These are phyloP conservation scores for Phytopythium litorale DNA, from an alignment of 352 stramenopile genomes.

Conservation along the genomic window DNA sequence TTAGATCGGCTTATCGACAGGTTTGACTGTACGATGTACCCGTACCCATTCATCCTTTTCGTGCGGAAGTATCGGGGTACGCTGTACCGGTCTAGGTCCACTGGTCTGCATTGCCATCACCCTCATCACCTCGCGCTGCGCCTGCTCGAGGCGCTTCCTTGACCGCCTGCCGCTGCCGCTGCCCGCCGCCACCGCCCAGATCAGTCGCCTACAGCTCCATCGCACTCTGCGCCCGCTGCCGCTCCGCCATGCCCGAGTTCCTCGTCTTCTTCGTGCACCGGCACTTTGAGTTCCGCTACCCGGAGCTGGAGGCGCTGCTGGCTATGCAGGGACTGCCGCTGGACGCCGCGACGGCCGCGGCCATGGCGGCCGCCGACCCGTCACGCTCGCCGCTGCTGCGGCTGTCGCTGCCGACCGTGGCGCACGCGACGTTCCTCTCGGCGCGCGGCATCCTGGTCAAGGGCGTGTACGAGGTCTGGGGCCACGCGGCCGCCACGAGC, in stretches of 20 bases:
- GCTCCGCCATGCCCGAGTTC: constrained; percentile 49
- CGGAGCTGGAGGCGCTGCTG: constrained; percentile 74
- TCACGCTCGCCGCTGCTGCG: constrained; percentile 61
- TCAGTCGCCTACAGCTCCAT: too few relatives aligned
- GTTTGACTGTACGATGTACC: too few relatives aligned
- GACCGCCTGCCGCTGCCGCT: too few relatives aligned
- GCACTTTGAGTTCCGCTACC: constrained; percentile 81
- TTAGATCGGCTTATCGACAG: too few relatives aligned
- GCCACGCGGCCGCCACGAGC: constrained; percentile 17
- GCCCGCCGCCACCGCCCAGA: too few relatives aligned
- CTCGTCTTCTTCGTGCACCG: constrained; percentile 82
- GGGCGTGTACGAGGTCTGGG: constrained; percentile 80
- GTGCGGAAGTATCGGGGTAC: too few relatives aligned
- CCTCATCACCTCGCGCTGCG: too few relatives aligned
- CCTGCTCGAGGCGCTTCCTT: too few relatives aligned
- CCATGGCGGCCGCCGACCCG: constrained; percentile 25
- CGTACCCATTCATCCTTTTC: too few relatives aligned
- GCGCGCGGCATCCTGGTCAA: constrained; percentile 80
- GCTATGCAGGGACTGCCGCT: constrained; percentile 47
- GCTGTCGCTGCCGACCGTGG: constrained; percentile 47
- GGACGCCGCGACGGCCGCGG: constrained; percentile 16
- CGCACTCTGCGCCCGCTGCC: too few relatives aligned
- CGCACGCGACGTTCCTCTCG: constrained; percentile 75
- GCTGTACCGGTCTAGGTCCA: too few relatives aligned
- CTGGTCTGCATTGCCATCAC: too few relatives aligned